phyloP scores from a whole-genome alignment of 768 basidiomycete genomes.

The Podaxis carcinomalis region DNA sequence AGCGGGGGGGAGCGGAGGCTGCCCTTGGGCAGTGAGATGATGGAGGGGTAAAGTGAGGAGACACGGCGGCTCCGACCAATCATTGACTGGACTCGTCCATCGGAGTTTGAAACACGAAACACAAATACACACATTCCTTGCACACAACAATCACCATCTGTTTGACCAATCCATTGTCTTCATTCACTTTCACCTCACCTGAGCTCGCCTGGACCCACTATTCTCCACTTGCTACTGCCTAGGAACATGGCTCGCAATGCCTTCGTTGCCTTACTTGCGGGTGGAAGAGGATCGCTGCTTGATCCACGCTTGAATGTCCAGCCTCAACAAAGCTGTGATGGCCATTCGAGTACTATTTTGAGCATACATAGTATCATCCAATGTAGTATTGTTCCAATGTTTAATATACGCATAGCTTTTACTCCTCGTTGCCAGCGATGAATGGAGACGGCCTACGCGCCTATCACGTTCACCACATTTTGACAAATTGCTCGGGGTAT shows the following conservation, averaged over 20 bases:
- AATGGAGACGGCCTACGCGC: neutral
- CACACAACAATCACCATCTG: neutral
- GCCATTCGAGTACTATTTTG: slow-evolving; percentile 78
- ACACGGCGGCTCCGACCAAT: slow-evolving; percentile 24
- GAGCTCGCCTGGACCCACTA: slow-evolving; percentile 16
- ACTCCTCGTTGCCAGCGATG: neutral
- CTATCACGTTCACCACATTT: neutral
- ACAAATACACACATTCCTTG: slow-evolving; percentile 9
- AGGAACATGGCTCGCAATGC: slow-evolving; percentile 70
- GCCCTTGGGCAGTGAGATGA: slow-evolving; percentile 28
- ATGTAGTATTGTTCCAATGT: slow-evolving; percentile 11
- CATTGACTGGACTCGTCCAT: slow-evolving; percentile 26
- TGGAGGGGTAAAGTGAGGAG: slow-evolving; percentile 28
- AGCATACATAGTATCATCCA: slow-evolving; percentile 34
- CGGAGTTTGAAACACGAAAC: slow-evolving; percentile 11
- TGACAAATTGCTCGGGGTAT: slow-evolving; percentile 1
- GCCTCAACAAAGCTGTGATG: slow-evolving; percentile 39
- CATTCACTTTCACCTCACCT: neutral
- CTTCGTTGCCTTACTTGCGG: slow-evolving; percentile 77
- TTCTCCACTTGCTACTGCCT: slow-evolving; percentile 70
- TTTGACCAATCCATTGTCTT: neutral
- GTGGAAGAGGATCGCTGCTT: slow-evolving; percentile 61
- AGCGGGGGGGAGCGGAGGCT: slow-evolving; percentile 22
- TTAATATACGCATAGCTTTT: neutral
- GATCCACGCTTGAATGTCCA: slow-evolving; percentile 80